Evolutionary conservation across 164 flowering plant genomes (phyloP), one percentile per base, ranked within the genome.

Genomic region (Umbellularia californica): DNA sequence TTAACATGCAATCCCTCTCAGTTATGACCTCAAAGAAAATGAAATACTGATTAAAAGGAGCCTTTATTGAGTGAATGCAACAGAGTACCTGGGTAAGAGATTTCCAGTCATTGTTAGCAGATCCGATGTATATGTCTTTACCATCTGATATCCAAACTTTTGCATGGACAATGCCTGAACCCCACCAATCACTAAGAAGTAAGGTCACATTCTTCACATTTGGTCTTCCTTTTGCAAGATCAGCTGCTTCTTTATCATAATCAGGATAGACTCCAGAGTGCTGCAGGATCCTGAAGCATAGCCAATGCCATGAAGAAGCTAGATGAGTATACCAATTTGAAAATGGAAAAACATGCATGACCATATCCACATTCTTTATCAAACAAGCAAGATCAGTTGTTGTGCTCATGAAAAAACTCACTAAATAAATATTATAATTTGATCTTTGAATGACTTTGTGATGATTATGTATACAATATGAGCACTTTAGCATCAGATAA

Each of bases 81-180:
- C 23, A 25, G 15, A 67, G 17, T 81, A 92, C 97, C 92, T 95
- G 98, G 75, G 98, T 89, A 68, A 95, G 95, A 76, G 97, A 89
- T 81, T 95, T 95, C 98, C 98, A 95, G 83, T 92, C 97, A 85
- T 95, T 92, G 84, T 95, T 95, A 66, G 98, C 98, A 78, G 98
- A 95, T 41, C 98, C 97, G 75, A 95, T 91, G 72, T 92, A 95
- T 20, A 91, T 81, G 71, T 92, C 93, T 79, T 80, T 83, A 55
- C 67, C 33, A 78, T 92, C 97, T 33, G 97, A 90, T 77, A 95
- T 91, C 97, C 98, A 95, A 68, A 93, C 97, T 87, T 95, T 95
- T 25, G 97, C 82, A 82, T 95, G 98, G 58, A 95, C 93, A 33
- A 95, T 86, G 64, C 98, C 98, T 28, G 98, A 91, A 7, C 97